Evolutionary conservation across 495 filamentous ascomycete species (phyloP).

Genomic region (Pseudoneurospora amorphoporcata): DNA sequence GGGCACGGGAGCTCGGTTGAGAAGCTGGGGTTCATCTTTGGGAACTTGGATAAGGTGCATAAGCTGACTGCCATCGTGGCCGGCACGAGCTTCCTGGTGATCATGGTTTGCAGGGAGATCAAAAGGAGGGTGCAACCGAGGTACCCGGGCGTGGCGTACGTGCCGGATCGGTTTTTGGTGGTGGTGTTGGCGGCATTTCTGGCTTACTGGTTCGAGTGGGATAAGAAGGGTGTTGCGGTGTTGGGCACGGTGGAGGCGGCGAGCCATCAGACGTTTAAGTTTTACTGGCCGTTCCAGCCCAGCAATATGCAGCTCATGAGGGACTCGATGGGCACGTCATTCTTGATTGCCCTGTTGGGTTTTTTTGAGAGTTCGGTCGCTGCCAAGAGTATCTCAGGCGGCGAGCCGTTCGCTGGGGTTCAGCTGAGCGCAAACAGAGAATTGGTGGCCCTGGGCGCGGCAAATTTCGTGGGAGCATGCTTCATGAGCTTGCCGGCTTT

Average conservation of each 20-base stretch:
- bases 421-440: slow-evolving; percentile 85
- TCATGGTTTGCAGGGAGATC: slow-evolving; percentile 74
- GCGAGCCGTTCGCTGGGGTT: slow-evolving; percentile 57
- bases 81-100: slow-evolving; percentile 70
- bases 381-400: slow-evolving; percentile 71
- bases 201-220: slow-evolving; percentile 71
- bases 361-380: slow-evolving; percentile 99
- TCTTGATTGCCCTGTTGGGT: slow-evolving; percentile 86
- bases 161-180: slow-evolving; percentile 86
- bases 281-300: slow-evolving; percentile 74
- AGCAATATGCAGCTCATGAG: slow-evolving; percentile 68
- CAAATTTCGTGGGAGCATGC: slow-evolving; percentile 82
- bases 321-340: slow-evolving; percentile 83
- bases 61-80: slow-evolving; percentile 64
- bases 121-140: slow-evolving; percentile 77
- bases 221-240: slow-evolving; percentile 67
- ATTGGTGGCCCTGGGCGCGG: slow-evolving; percentile 81
- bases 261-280: slow-evolving; percentile 57
- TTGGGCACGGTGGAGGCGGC: slow-evolving; percentile 69
- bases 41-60: slow-evolving; percentile 56
- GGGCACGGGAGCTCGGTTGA: slow-evolving; percentile 74
- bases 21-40: slow-evolving; percentile 71
- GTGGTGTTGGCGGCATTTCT: slow-evolving; percentile 80
- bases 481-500: slow-evolving; percentile 90
- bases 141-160: slow-evolving; percentile 72